Base-by-base conservation (phyloP, 2,329 filamentous ascomycete species). In the Blastomyces emzantsi region DNA sequence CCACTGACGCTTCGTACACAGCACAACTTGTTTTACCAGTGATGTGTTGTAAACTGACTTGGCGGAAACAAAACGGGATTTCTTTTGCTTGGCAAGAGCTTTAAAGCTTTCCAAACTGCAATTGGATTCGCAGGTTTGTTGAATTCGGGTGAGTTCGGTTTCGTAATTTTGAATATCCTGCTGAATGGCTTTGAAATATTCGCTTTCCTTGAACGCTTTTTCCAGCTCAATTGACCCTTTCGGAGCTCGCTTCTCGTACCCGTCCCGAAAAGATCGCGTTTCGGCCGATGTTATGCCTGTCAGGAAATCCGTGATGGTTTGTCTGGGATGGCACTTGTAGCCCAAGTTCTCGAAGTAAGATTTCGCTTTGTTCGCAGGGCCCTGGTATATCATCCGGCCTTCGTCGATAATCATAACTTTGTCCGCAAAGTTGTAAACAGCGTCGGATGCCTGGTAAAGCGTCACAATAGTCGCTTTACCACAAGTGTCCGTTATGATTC, bases 41-140 rank as follows among this genome's bases (percentile, higher is more conserved):
- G 86, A 88, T 62, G 92, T 84, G 0, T 88, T 92, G 73, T 90
- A 93, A 19, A 85, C 83, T 7, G 86, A 89, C 63, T 86, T 87
- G 68, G 88, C 82, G 1, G 80, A 79, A 0, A 86, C 84, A 52
- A 73, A 74, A 3, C 72, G 73, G 33, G 73, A 74, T 59, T 74
- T 89, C 61, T 83, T 80, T 62, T 84, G 82, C 39, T 82, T 78
- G 3, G 90, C 83, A 0, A 83, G 80, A 15, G 81, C 79, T 70
- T 87, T 84, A 67, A 90, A 89, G 8, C 72, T 70, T 36, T 73
- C 72, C 56, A 74, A 58, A 39, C 71, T 73, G 30, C 64, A 69
- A 30, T 71, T 70, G 1, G 70, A 70, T 11, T 68, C 70, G 19
- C 11, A 22, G 19, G 19, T 49, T 36, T 82, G 76, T 63, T 81